Base-by-base conservation (phyloP, 176 grass and related monocot species). In the Aegilops umbellulata region DNA sequence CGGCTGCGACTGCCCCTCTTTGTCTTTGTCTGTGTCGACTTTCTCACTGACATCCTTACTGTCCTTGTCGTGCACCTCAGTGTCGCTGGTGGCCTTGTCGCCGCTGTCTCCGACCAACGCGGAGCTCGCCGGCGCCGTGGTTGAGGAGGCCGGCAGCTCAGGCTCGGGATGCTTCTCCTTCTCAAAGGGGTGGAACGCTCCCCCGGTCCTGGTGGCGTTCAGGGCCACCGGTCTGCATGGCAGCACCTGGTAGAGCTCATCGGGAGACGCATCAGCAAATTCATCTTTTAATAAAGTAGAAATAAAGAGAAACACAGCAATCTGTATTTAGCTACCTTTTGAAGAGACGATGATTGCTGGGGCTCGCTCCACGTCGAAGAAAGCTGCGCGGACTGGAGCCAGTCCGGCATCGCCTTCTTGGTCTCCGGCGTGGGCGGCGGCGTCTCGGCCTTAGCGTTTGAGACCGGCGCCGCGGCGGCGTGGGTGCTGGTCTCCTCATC, bases 181-280 rank as follows among this genome's bases (percentile, higher is more conserved):
- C 27, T 95, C 86, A 38, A 98, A 98, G 2, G 93, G 93, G 4
- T 89, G 96, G 60, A 98, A 98, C 65, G 96, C 93, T 82, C 93
- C 93, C 3, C 90, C 78, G 14, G 75, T 10, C 67, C 86, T 89
- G 75, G 73, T 70, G 2, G 73, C 66, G 73, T 65, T 85, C 27
- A 98, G 82, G 11, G 93, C 85, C 83, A 98, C 80, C 38, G 93
- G 93, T 85, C 86, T 90, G 90, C 61, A 88, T 51, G 91, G 89
- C 44, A 77, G 25, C 32, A 90, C 91, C 89, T 90, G 12, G 80
- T 35, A 65, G 29, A 69, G 22, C 53, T 32, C n/a, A 74, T 41
- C 14, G 26, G 29, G 13, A 62, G 29, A 55, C 6, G 16, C 15
- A 60, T 36, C 49, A 53, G 49, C 49, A 53, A 53, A 53, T 53